These are phyloP conservation scores for Suillus sp. DNA, from an alignment of 768 basidiomycete species.

Conservation along the genomic window DNA sequence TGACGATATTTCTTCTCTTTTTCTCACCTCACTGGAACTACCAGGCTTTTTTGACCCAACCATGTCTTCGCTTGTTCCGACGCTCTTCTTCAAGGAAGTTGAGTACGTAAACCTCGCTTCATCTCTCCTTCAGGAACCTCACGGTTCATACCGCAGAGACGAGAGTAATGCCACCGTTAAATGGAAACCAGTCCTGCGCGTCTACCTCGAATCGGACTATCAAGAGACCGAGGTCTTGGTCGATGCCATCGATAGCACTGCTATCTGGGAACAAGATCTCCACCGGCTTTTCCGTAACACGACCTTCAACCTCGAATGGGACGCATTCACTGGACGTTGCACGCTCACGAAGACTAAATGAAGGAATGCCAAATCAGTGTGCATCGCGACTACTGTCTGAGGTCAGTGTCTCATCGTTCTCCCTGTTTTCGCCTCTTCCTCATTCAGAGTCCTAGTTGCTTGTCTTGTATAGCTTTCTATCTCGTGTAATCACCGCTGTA, in stretches of 20 bases:
- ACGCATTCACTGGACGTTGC: not conserved
- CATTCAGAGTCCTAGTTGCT: not conserved
- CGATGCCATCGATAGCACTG: not conserved
- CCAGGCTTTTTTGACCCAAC: not conserved
- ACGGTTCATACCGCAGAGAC: not conserved
- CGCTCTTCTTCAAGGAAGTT: conserved; percentile 9
- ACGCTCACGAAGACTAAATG: not conserved
- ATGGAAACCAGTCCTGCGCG: not conserved
- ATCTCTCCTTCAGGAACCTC: not conserved
- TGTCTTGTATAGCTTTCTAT: not conserved
- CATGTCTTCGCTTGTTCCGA: not conserved
- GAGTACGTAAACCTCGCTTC: not conserved
- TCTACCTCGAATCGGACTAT: conserved; percentile 6
- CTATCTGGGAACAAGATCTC: conserved; percentile 3
- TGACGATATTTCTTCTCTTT: too few species aligned
- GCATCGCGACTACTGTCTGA: not conserved
- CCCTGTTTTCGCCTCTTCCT: not conserved
- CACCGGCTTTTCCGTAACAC: not conserved
- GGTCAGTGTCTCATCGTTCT: not conserved
- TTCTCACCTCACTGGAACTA: not conserved
- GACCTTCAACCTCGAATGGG: not conserved
- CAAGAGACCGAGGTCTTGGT: not conserved
- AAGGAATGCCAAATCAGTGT: not conserved
- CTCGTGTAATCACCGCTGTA: not conserved
- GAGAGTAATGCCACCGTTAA: not conserved